Percentiles rank a stretch among this genome's conserved stretches.
Evolutionary conservation across 495 filamentous ascomycete species (phyloP).

Genomic region (Xylaria longipes): DNA sequence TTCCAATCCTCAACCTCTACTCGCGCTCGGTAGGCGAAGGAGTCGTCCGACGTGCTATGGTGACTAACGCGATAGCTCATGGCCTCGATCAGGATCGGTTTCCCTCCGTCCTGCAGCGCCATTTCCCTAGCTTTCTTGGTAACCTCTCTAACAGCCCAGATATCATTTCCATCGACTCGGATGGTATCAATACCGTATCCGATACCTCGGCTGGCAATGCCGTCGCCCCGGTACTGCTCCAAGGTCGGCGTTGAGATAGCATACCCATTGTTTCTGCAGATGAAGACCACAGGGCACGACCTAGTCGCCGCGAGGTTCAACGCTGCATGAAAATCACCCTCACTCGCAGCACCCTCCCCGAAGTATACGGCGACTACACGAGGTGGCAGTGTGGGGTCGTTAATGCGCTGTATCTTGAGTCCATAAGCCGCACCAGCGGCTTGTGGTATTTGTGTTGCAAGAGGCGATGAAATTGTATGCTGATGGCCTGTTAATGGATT

Average conservation of each 20-base stretch:
- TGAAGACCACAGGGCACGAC: conserved; percentile 88
- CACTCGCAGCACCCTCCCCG: conserved; percentile 95
- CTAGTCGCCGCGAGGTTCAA: conserved; percentile 96
- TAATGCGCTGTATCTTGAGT: conserved; percentile 81
- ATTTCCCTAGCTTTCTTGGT: conserved; percentile 78
- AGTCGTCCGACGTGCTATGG: conserved; percentile 97
- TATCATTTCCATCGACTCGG: conserved; percentile 95
- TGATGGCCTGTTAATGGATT: conserved; percentile 36
- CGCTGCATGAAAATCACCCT: conserved; percentile 97
- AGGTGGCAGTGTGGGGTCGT: conserved; percentile 67
- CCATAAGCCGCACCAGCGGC: conserved; percentile 94
- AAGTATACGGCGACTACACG: conserved; percentile 90
- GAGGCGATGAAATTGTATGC: conserved; percentile 92
- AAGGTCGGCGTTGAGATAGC: conserved; percentile 94
- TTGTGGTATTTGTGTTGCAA: conserved; percentile 96
- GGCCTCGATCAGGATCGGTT: conserved; percentile 87
- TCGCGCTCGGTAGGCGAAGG: conserved; percentile 90
- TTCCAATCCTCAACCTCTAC: conserved; percentile 99
- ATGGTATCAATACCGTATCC: conserved; percentile 98
- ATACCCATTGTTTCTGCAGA: conserved; percentile 97
- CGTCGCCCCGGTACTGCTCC: conserved; percentile 96
- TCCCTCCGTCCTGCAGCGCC: conserved; percentile 77
- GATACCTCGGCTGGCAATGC: conserved; percentile 91
- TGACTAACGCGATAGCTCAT: conserved; percentile 98
- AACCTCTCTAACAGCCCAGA: conserved; percentile 89